A percentile compares a stretch with the other conserved stretches of the same genome.
These are phyloP conservation scores for Candida sanyiensis DNA, from an alignment of 805 yeast genomes.

Conservation along the genomic window DNA sequence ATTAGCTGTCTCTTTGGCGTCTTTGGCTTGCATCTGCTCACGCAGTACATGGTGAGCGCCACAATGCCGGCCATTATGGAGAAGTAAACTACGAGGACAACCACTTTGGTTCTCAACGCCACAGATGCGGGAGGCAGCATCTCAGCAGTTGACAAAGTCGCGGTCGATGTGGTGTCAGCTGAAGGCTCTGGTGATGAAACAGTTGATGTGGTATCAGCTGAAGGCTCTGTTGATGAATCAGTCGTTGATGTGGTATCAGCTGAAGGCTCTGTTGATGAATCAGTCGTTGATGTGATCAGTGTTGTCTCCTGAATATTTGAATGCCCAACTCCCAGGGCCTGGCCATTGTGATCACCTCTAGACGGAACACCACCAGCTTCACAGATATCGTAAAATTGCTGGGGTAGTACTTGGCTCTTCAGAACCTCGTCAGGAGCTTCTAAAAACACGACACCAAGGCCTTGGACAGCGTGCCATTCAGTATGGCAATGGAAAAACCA, in stretches of 20 bases:
- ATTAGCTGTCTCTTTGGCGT: background rate
- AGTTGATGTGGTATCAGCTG: background rate
- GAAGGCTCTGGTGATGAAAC: background rate
- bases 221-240: background rate
- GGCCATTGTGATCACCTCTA: background rate
- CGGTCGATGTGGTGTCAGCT: background rate
- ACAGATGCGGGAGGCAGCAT: background rate
- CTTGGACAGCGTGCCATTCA: conserved; percentile 81
- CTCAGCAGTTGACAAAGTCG: background rate
- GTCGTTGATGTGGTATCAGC: background rate
- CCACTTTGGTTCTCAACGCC: conserved; percentile 20
- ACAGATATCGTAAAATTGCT: conserved; percentile 46
- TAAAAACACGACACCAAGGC: conserved; percentile 62
- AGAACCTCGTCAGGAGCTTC: conserved; percentile 62
- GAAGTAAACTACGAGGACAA: conserved; percentile 28
- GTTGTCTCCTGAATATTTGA: background rate
- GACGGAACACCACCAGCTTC: conserved; percentile 36
- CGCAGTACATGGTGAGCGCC: conserved; percentile 3
- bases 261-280: background rate
- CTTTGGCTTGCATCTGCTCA: background rate
- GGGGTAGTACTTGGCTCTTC: conserved; percentile 33
- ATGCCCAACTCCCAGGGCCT: background rate
- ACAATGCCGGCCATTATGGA: conserved; percentile 24
- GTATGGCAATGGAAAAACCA: conserved; percentile 94
- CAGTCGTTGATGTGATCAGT: background rate